A percentile compares a stretch with the other conserved stretches of the same genome.
Evolutionary conservation across 2,329 filamentous ascomycete species (phyloP).

Genomic region (Diaporthe sp.): DNA sequence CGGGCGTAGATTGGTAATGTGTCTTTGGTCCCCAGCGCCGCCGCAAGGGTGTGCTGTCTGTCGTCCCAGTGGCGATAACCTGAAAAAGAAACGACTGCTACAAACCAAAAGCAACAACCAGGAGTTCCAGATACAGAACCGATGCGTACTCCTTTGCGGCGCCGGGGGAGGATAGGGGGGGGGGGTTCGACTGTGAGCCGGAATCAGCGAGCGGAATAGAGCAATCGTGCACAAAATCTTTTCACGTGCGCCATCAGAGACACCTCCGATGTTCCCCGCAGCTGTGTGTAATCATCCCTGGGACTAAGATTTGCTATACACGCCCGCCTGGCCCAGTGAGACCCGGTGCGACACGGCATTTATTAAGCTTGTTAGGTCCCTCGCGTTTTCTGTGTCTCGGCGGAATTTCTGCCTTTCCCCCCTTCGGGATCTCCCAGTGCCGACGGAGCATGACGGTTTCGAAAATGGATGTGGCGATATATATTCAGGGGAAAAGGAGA

Average conservation of each 20-base stretch:
- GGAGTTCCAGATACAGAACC: neutral
- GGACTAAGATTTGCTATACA: neutral
- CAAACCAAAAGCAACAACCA: neutral
- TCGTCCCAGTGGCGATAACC: neutral
- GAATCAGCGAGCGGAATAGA: neutral
- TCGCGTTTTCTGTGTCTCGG: constrained; percentile 25
- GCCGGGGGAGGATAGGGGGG: no score
- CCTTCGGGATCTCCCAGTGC: neutral
- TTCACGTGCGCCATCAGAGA: constrained; percentile 31
- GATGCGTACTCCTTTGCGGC: neutral
- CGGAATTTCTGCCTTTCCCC: neutral
- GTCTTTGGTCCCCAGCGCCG: neutral
- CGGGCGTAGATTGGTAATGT: constrained; percentile 14
- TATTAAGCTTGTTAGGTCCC: constrained; percentile 25
- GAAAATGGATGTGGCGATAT: neutral
- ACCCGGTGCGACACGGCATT: constrained; percentile 27
- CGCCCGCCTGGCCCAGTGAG: constrained; percentile 4
- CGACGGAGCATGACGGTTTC: neutral
- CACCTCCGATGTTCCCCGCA: constrained; percentile 25
- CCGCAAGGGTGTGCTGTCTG: neutral
- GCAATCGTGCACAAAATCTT: constrained; percentile 10
- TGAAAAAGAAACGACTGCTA: neutral
- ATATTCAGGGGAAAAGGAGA: neutral
- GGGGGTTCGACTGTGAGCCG: neutral
- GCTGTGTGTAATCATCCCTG: constrained; percentile 24